Evolutionary conservation across 805 yeast genomes (phyloP).

Genomic region (Wickerhamomyces canadensis): DNA sequence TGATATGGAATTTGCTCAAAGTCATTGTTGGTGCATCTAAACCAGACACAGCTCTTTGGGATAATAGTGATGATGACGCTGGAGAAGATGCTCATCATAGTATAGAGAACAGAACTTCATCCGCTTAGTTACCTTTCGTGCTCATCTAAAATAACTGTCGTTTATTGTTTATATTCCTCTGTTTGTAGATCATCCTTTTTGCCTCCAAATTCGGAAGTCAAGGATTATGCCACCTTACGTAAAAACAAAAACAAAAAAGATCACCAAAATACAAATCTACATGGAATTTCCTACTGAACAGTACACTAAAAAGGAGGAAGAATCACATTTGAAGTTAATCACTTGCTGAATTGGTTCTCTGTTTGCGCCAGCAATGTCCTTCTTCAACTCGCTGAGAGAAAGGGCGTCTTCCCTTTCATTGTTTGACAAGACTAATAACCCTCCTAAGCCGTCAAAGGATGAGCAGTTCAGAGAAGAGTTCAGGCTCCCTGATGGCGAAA

Average conservation of each 20-base stretch:
- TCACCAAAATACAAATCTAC: background rate
- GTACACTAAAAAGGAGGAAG: background rate
- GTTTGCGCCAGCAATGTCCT: slow-evolving; percentile 34
- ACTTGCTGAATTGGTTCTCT: background rate
- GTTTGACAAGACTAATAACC: slow-evolving; percentile 32
- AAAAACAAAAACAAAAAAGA: background rate
- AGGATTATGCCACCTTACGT: slow-evolving; percentile 1
- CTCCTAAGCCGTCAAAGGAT: slow-evolving; percentile 52
- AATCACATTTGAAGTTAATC: too few relatives aligned
- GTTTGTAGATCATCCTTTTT: background rate
- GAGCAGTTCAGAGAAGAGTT: slow-evolving; percentile 65
- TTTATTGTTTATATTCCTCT: too few relatives aligned
- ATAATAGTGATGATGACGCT: too few relatives aligned
- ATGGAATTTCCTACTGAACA: background rate
- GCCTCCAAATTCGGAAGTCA: slow-evolving; percentile 12
- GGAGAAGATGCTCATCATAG: too few relatives aligned
- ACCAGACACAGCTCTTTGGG: too few relatives aligned
- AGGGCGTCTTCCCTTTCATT: slow-evolving; percentile 39
- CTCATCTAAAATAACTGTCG: too few relatives aligned
- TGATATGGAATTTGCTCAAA: slow-evolving; percentile 5
- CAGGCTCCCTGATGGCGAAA: slow-evolving; percentile 67
- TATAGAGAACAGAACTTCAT: too few relatives aligned
- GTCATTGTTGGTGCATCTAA: slow-evolving; percentile 1
- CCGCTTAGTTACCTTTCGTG: too few relatives aligned
- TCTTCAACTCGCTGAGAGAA: slow-evolving; percentile 38